Evolutionary conservation across 2,329 filamentous ascomycete genomes (phyloP).

Genomic region (Epicoccum nigrum): DNA sequence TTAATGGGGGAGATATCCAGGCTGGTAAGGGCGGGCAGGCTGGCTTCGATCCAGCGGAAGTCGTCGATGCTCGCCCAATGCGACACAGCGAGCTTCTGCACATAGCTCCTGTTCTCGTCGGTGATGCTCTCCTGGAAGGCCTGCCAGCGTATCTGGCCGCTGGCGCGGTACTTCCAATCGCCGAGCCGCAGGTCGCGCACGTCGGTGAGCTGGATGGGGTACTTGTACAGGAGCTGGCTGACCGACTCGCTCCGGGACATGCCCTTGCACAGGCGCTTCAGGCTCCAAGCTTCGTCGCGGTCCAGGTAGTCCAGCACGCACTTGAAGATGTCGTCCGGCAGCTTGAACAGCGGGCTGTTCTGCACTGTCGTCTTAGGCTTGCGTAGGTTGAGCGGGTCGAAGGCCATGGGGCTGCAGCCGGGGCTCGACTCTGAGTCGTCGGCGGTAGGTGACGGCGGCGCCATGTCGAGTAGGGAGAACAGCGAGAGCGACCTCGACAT

Average conservation of each 20-base stretch:
- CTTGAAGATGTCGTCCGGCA: slow-evolving; percentile 47
- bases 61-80: slow-evolving; percentile 46
- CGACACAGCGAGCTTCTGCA: slow-evolving; percentile 45
- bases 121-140: slow-evolving; percentile 42
- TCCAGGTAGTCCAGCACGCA: slow-evolving; percentile 46
- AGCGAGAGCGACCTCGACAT: slow-evolving; percentile 22
- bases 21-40: slow-evolving; percentile 40
- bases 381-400: slow-evolving; percentile 25
- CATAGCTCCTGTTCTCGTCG: slow-evolving; percentile 38
- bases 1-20: slow-evolving; percentile 47
- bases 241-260: slow-evolving; percentile 39
- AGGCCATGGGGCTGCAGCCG: slow-evolving; percentile 31
- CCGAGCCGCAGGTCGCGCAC: slow-evolving; percentile 39
- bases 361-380: slow-evolving; percentile 23
- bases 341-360: slow-evolving; percentile 37
- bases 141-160: slow-evolving; percentile 38
- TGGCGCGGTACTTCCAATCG: slow-evolving; percentile 43
- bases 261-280: slow-evolving; percentile 43
- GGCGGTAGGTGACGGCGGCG: slow-evolving; percentile 23
- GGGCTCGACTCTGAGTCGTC: slow-evolving; percentile 29
- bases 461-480: slow-evolving; percentile 31
- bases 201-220: slow-evolving; percentile 40
- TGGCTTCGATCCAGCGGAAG: slow-evolving; percentile 47
- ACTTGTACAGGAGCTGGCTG: slow-evolving; percentile 40
- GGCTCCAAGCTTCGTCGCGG: slow-evolving; percentile 39